Conservation (phyloP, 306 rosid genomes). For the Vicia faba region DNA sequence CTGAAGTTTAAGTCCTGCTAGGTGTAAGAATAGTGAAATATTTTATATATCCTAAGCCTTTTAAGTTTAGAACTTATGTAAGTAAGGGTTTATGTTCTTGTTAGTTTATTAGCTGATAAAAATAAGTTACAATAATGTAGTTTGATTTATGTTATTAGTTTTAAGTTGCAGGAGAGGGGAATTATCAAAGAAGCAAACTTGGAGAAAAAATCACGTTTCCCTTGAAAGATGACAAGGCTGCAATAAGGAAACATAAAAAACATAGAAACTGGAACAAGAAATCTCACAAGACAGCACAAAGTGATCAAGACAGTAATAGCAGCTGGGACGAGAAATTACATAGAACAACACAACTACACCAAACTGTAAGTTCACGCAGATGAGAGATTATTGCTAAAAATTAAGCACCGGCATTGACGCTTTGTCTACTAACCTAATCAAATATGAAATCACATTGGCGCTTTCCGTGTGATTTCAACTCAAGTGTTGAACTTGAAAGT, state of each 20-base stretch:
- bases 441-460: too few relatives aligned
- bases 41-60: conserved; percentile 96
- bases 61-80: conserved; percentile 94
- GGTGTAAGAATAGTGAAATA: too few relatives aligned
- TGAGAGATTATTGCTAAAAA: not conserved
- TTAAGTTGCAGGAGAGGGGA: conserved; percentile 72
- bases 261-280: conserved; percentile 44
- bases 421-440: too few relatives aligned
- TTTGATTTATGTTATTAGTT: conserved; percentile 18
- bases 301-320: too few relatives aligned
- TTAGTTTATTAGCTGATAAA: conserved; percentile 11
- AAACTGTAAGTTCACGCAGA: conserved; percentile 44
- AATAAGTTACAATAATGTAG: not conserved
- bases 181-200: conserved; percentile 83
- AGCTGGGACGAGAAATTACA: too few relatives aligned
- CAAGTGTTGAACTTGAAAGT: not conserved
- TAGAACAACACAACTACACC: conserved; percentile 32
- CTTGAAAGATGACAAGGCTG: conserved; percentile 46
- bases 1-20: too few relatives aligned
- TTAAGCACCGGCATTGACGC: too few relatives aligned
- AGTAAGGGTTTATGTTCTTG: conserved; percentile 38
- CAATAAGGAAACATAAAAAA: conserved; percentile 41
- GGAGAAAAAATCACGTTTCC: conserved; percentile 60
- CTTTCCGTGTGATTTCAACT: not conserved
- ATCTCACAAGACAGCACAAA: conserved; percentile 12